Evolutionary conservation across 768 basidiomycete species (phyloP).

Genomic region (Favolaschia claudopus): DNA sequence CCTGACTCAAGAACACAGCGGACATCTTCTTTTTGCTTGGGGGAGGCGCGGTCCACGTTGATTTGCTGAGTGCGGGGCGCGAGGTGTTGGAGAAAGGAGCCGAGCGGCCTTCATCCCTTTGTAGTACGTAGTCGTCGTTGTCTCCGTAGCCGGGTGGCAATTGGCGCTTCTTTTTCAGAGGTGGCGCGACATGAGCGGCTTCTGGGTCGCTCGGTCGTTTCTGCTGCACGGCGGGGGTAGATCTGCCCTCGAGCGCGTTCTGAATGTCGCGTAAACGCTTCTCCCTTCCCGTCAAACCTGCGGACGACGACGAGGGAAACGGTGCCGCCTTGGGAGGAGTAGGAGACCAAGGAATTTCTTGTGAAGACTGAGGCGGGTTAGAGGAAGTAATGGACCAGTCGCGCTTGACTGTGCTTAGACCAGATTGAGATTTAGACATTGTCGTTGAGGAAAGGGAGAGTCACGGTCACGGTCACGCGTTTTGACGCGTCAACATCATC

Average conservation of each 20-base stretch:
- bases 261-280: constrained; percentile 66
- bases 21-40: constrained; percentile 41
- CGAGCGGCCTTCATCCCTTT: no score
- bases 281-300: constrained; percentile 37
- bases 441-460: not conserved
- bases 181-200: constrained; percentile 31
- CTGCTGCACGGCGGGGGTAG: constrained; percentile 24
- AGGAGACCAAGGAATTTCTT: constrained; percentile 53
- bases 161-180: constrained; percentile 61
- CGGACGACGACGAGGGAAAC: constrained; percentile 23
- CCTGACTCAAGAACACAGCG: constrained; percentile 81
- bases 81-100: constrained; percentile 26
- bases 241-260: constrained; percentile 52
- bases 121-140: constrained; percentile 44
- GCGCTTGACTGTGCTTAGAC: constrained; percentile 65
- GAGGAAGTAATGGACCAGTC: constrained; percentile 61
- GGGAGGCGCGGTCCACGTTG: constrained; percentile 22
- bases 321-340: constrained; percentile 37
- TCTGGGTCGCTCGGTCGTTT: constrained; percentile 47
- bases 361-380: constrained; percentile 42
- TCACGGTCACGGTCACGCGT: no score
- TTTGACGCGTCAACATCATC: no score
- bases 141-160: constrained; percentile 60
- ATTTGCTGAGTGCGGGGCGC: constrained; percentile 12
- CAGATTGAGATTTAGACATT: constrained; percentile 57